These are phyloP conservation scores for Psidium guajava DNA, from an alignment of 345 rosid species.

Conservation along the genomic window DNA sequence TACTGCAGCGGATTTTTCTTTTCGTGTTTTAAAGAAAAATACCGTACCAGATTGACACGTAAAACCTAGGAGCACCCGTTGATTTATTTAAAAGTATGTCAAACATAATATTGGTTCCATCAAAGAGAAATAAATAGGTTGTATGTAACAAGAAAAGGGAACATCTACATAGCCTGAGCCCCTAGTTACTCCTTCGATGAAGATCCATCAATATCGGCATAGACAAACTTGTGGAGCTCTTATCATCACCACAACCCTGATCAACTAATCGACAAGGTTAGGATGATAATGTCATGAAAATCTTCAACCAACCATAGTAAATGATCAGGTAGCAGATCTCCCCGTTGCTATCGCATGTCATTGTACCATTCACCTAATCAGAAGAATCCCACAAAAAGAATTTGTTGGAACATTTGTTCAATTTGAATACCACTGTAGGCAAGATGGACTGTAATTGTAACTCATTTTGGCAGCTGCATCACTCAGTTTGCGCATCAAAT, in stretches of 20 bases:
- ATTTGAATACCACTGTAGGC: background rate
- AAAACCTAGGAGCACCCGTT: background rate
- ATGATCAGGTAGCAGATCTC: background rate
- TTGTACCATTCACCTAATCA: background rate
- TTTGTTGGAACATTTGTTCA: background rate
- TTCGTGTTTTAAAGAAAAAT: background rate
- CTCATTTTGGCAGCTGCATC: background rate
- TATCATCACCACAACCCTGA: background rate
- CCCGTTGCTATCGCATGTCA: background rate
- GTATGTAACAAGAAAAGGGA: background rate
- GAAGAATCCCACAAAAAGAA: background rate
- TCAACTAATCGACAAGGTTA: background rate
- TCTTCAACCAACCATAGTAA: background rate
- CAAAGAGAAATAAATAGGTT: background rate
- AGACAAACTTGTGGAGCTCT: background rate
- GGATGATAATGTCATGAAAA: background rate
- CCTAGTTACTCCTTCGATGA: background rate
- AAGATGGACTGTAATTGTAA: background rate
- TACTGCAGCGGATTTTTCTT: background rate
- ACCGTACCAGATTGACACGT: background rate
- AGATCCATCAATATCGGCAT: background rate
- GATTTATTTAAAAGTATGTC: background rate
- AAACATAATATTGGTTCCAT: background rate
- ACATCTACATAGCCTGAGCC: background rate
- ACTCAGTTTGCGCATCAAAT: background rate